These are phyloP conservation scores for Talaromyces marneffei DNA, from an alignment of 2,329 filamentous ascomycete species.

Conservation along the genomic window DNA sequence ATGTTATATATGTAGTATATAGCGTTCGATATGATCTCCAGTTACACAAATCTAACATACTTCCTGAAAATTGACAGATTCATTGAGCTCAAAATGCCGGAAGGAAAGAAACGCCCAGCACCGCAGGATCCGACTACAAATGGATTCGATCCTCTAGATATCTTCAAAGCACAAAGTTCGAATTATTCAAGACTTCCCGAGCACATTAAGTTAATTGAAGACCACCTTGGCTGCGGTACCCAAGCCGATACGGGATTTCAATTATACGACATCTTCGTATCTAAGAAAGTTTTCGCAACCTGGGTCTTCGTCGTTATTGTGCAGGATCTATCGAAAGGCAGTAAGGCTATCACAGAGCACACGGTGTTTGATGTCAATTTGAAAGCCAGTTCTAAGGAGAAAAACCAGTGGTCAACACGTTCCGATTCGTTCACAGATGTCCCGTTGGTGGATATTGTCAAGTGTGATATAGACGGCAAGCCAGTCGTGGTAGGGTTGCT, in stretches of 20 bases:
- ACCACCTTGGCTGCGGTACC: not conserved
- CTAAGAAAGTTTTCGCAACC: not conserved
- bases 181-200: not conserved
- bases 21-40: not conserved
- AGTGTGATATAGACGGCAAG: not conserved
- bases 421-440: not conserved
- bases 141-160: not conserved
- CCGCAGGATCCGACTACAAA: not conserved
- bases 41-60: not conserved
- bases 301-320: not conserved
- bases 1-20: not conserved
- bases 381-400: not conserved
- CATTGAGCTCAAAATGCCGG: not conserved
- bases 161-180: not conserved
- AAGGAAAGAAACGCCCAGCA: not conserved
- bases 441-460: not conserved
- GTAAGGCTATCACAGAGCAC: not conserved
- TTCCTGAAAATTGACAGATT: not conserved
- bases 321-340: not conserved
- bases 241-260: not conserved
- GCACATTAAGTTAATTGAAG: not conserved
- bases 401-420: not conserved
- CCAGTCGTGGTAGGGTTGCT: not conserved
- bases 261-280: not conserved
- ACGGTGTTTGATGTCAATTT: not conserved